Percentiles rank a stretch among this genome's conserved stretches.
Evolutionary conservation across 2,329 filamentous ascomycete genomes (phyloP).

Genomic region (Aspergillus felis): DNA sequence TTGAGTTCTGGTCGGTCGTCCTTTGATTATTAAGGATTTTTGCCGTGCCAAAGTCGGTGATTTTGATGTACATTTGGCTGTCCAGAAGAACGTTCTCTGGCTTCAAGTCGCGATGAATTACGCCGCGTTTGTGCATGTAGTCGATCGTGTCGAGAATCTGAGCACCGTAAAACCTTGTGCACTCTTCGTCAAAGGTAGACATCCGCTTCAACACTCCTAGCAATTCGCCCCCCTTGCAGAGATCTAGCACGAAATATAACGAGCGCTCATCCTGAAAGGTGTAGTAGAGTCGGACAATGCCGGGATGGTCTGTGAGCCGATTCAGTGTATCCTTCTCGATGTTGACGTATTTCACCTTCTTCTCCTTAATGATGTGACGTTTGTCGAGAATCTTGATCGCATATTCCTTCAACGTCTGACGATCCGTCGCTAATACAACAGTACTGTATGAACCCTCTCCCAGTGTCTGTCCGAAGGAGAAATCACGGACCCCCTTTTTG

Average conservation of each 20-base stretch:
- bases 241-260: slow-evolving; percentile 92
- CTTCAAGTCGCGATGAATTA: slow-evolving; percentile 95
- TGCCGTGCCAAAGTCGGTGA: slow-evolving; percentile 98
- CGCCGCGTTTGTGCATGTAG: slow-evolving; percentile 95
- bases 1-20: slow-evolving; percentile 45
- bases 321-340: slow-evolving; percentile 99
- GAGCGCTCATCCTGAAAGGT: slow-evolving; percentile 97
- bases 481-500: slow-evolving; percentile 97
- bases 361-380: slow-evolving; percentile 98
- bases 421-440: slow-evolving; percentile 86
- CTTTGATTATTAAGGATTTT: slow-evolving; percentile 67
- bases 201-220: slow-evolving; percentile 91
- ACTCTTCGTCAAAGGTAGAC: slow-evolving; percentile 91
- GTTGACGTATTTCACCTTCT: slow-evolving; percentile 99
- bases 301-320: slow-evolving; percentile 90
- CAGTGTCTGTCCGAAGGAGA: slow-evolving; percentile 83
- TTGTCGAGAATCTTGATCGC: slow-evolving; percentile 98
- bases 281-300: slow-evolving; percentile 94
- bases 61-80: slow-evolving; percentile 95
- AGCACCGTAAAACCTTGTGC: slow-evolving; percentile 87
- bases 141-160: slow-evolving; percentile 95
- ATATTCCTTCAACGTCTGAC: slow-evolving; percentile 91
- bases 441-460: slow-evolving; percentile 98
- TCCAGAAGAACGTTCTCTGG: slow-evolving; percentile 96
- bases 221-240: slow-evolving; percentile 88